A percentile compares a stretch with the other conserved stretches of the same genome.
phyloP scores from a whole-genome alignment of 1,284 basidiomycete species.

The Golubevia sp. region DNA sequence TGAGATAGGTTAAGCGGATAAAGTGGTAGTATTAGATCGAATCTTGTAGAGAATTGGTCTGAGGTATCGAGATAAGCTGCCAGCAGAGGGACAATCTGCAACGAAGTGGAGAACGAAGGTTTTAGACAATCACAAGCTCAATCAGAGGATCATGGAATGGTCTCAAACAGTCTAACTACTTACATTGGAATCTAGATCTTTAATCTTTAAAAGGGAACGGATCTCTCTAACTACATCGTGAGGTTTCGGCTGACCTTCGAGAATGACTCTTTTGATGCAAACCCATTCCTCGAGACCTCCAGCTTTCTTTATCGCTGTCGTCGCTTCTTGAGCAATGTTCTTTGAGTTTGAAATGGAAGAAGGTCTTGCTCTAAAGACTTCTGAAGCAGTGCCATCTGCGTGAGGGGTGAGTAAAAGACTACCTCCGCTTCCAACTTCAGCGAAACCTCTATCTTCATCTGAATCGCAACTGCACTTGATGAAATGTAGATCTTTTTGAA shows the following conservation, averaged over 20 bases:
- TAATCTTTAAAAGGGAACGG: background rate
- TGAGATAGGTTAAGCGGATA: constrained; percentile 26
- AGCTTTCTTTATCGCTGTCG: background rate
- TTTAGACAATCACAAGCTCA: constrained; percentile 24
- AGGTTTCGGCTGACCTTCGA: constrained; percentile 26
- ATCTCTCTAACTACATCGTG: background rate
- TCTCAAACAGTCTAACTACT: background rate
- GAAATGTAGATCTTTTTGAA: background rate
- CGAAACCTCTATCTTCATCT: background rate
- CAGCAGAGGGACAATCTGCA: constrained; percentile 21
- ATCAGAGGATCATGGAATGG: background rate
- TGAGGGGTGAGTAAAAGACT: background rate
- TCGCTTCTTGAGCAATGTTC: background rate
- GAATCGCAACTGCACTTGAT: background rate
- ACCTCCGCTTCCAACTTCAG: too few relatives aligned
- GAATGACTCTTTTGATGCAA: constrained; percentile 35
- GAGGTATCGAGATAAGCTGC: constrained; percentile 31
- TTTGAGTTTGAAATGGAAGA: background rate
- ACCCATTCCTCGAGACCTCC: constrained; percentile 14
- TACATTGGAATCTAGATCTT: background rate
- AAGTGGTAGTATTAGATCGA: constrained; percentile 35
- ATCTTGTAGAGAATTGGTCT: constrained; percentile 26
- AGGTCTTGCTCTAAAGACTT: background rate
- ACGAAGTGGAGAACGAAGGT: constrained; percentile 8
- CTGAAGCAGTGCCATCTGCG: background rate